These are phyloP conservation scores for Solanum hybrid DNA, from an alignment of 305 asterid genomes.

Conservation along the genomic window DNA sequence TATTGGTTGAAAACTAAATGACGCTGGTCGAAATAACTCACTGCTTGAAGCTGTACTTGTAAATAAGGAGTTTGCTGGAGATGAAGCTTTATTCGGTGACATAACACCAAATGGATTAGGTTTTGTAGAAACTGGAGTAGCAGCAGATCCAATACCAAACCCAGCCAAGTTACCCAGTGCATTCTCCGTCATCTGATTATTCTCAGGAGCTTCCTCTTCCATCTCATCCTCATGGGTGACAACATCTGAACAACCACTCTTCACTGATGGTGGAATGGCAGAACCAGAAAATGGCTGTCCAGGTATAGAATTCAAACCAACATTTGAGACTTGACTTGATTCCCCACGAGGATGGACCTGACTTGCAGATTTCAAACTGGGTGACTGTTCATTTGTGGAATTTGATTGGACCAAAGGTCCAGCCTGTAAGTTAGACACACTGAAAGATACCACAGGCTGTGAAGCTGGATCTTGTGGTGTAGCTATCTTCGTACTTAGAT, in stretches of 20 bases:
- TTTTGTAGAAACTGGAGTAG: conserved; percentile 33
- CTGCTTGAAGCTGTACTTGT: conserved; percentile 35
- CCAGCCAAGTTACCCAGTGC: conserved; percentile 58
- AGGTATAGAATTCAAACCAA: conserved; percentile 23
- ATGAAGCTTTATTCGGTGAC: conserved; percentile 24
- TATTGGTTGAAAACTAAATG: conserved; percentile 62
- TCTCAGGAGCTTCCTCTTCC: conserved; percentile 97
- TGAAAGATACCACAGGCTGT: conserved; percentile 24
- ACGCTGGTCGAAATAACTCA: conserved; percentile 89
- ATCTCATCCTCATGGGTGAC: conserved; percentile 75
- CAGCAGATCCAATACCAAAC: conserved; percentile 58
- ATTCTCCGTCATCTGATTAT: conserved; percentile 36
- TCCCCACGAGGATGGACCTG: conserved; percentile 12
- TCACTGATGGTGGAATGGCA: conserved; percentile 26
- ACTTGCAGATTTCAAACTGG: conserved; percentile 25
- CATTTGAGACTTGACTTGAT: conserved; percentile 23
- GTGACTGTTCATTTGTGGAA: conserved; percentile 18
- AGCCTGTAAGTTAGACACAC: conserved; percentile 20
- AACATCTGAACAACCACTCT: conserved; percentile 27
- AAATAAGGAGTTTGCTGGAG: conserved; percentile 34
- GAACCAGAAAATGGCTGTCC: conserved; percentile 23
- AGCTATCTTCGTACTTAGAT: conserved; percentile 26
- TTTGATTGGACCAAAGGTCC: conserved; percentile 23
- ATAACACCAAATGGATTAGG: conserved; percentile 68
- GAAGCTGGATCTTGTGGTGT: conserved; percentile 22